Evolutionary conservation across 1,284 basidiomycete species (phyloP).

Genomic region (Hortiboletus rubellus): DNA sequence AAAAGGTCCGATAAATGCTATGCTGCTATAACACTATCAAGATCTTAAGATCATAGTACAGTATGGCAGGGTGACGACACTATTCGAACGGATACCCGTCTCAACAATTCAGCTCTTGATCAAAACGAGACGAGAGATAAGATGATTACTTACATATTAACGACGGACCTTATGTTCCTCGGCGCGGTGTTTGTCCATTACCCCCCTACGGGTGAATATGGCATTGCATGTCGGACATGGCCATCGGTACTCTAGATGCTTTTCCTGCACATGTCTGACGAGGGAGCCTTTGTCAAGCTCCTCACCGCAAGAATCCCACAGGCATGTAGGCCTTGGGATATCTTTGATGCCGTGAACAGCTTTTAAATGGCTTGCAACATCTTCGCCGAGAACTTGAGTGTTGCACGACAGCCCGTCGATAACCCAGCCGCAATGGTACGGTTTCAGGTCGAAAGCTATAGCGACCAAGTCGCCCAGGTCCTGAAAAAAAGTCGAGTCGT

Average conservation of each 20-base stretch:
- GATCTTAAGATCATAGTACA: conserved; percentile 1
- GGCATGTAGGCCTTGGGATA: conserved; percentile 8
- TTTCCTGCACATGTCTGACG: conserved; percentile 25
- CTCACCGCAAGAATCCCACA: conserved; percentile 19
- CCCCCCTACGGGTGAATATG: conserved; percentile 23
- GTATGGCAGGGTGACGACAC: not conserved
- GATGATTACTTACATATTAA: conserved; percentile 4
- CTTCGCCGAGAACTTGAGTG: conserved; percentile 6
- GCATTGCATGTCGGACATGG: conserved; percentile 20
- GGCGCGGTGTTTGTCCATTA: conserved; percentile 17
- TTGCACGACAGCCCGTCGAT: conserved; percentile 15
- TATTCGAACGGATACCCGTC: not conserved
- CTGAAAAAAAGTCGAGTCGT: not conserved
- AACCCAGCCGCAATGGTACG: conserved; percentile 12
- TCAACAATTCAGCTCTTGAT: conserved; percentile 1
- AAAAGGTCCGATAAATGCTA: no score
- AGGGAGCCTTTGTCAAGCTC: conserved; percentile 18
- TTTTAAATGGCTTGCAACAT: conserved; percentile 24
- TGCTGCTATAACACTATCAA: not conserved
- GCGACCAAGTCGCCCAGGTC: conserved; percentile 16
- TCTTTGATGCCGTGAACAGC: conserved; percentile 6
- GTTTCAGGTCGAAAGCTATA: not conserved
- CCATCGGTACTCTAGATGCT: conserved; percentile 24
- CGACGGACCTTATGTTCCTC: not conserved
- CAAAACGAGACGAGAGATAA: not conserved